A percentile compares a stretch with the other conserved stretches of the same genome.
These are phyloP conservation scores for Pulveroboletus sp. DNA, from an alignment of 768 basidiomycete genomes.

Conservation along the genomic window DNA sequence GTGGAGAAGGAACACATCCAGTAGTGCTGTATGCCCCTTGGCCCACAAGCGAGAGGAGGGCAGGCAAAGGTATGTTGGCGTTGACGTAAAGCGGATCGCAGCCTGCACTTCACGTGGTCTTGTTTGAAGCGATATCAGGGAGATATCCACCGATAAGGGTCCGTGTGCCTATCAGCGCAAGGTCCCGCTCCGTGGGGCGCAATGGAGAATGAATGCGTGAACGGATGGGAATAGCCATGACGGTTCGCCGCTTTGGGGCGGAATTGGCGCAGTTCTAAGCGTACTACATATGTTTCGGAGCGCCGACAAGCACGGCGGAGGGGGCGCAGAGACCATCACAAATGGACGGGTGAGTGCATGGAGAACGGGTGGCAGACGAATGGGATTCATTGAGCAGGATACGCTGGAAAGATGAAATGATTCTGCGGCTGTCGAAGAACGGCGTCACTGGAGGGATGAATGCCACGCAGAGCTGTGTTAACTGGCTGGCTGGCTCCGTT, in stretches of 20 bases:
- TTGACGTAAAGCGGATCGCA: conserved; percentile 29
- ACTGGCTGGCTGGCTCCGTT: conserved; percentile 5
- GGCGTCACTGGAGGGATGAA: conserved; percentile 23
- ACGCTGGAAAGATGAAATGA: conserved; percentile 25
- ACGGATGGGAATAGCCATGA: background rate
- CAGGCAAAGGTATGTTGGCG: conserved; percentile 27
- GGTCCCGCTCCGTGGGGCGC: background rate
- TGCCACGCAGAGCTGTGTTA: conserved; percentile 17
- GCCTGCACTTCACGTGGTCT: conserved; percentile 16
- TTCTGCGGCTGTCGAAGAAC: conserved; percentile 21
- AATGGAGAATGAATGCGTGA: background rate
- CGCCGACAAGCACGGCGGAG: conserved; percentile 20
- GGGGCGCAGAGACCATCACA: conserved; percentile 8
- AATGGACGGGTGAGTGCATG: conserved; percentile 18
- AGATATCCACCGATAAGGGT: conserved; percentile 28
- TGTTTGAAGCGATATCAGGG: conserved; percentile 17
- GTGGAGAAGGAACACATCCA: conserved; percentile 23
- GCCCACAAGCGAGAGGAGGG: conserved; percentile 29
- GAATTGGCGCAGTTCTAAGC: background rate
- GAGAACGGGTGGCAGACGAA: conserved; percentile 28
- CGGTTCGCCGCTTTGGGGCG: conserved; percentile 1
- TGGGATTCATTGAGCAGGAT: conserved; percentile 24
- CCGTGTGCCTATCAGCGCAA: conserved; percentile 13
- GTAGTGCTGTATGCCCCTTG: conserved; percentile 18
- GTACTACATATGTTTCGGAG: conserved; percentile 1